These are phyloP conservation scores for Globisporangium mamillatum DNA, from an alignment of 352 stramenopile genomes.

Conservation along the genomic window DNA sequence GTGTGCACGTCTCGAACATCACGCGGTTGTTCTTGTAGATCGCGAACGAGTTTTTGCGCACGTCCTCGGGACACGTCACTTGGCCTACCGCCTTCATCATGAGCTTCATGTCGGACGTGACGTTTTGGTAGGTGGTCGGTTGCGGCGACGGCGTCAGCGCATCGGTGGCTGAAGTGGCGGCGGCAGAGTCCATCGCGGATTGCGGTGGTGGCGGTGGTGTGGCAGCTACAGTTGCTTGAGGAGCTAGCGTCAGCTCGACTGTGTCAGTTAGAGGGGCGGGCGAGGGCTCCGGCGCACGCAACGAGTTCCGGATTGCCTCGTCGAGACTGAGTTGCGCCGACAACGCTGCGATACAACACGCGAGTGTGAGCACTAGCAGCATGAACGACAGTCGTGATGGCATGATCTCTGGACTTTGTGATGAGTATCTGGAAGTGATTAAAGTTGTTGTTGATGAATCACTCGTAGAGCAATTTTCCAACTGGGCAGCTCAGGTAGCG, in stretches of 20 bases:
- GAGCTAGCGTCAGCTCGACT: background rate
- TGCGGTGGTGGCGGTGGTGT: no score
- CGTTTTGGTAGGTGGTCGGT: conserved; percentile 13
- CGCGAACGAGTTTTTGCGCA: conserved; percentile 36
- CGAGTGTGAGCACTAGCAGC: background rate
- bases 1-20: conserved; percentile 30
- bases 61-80: conserved; percentile 13
- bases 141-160: background rate
- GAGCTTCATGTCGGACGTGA: conserved; percentile 21
- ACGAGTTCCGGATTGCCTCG: conserved; percentile 8
- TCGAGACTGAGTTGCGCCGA: conserved; percentile 11
- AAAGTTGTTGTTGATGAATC: conserved; percentile 1
- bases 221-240: background rate
- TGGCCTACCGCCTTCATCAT: conserved; percentile 15
- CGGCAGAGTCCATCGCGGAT: background rate
- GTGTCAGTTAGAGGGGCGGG: background rate
- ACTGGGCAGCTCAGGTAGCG: background rate
- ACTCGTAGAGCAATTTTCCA: background rate
- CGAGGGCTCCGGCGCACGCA: conserved; percentile 1
- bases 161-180: background rate
- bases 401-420: background rate
- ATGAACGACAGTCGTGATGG: background rate
- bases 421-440: background rate
- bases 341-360: conserved; percentile 8
- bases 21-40: conserved; percentile 41